phyloP scores from a whole-genome alignment of 371 early-diverging fungal genomes.

The Mortierella sp. region DNA sequence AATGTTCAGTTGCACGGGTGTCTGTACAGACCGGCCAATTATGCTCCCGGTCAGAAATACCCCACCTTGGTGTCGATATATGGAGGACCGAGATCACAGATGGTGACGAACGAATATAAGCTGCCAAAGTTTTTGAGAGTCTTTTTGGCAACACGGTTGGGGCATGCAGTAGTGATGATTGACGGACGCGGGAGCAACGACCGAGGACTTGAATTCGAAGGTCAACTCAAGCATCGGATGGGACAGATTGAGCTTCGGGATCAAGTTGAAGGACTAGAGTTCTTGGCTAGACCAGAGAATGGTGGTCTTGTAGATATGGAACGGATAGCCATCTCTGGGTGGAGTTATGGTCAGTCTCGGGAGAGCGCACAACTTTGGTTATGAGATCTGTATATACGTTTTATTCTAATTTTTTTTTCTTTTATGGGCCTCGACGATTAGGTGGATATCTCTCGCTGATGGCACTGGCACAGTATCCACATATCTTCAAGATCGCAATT shows the following conservation, averaged over 20 bases:
- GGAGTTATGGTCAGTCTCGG: constrained; percentile 68
- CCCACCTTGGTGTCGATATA: constrained; percentile 71
- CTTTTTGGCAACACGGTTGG: constrained; percentile 71
- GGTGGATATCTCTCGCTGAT: constrained; percentile 82
- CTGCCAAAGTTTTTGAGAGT: constrained; percentile 73
- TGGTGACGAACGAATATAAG: constrained; percentile 80
- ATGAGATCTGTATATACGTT: neutral
- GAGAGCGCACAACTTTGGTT: neutral
- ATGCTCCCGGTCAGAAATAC: constrained; percentile 62
- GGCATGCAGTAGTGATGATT: constrained; percentile 78
- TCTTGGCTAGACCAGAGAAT: constrained; percentile 60
- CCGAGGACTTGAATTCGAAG: constrained; percentile 77
- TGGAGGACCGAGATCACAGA: constrained; percentile 74
- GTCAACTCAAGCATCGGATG: constrained; percentile 62
- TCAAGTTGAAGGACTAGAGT: constrained; percentile 74
- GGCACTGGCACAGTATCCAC: constrained; percentile 72
- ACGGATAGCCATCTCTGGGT: constrained; percentile 75
- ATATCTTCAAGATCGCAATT: constrained; percentile 75
- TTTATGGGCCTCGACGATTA: constrained; percentile 4
- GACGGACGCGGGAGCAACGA: constrained; percentile 83
- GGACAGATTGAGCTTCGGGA: constrained; percentile 78
- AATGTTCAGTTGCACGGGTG: constrained; percentile 68
- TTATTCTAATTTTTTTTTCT: neutral
- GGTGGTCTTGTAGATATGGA: constrained; percentile 69
- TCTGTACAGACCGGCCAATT: constrained; percentile 69